These are phyloP conservation scores for Pythium coloratum DNA, from an alignment of 352 stramenopile genomes.

Conservation along the genomic window DNA sequence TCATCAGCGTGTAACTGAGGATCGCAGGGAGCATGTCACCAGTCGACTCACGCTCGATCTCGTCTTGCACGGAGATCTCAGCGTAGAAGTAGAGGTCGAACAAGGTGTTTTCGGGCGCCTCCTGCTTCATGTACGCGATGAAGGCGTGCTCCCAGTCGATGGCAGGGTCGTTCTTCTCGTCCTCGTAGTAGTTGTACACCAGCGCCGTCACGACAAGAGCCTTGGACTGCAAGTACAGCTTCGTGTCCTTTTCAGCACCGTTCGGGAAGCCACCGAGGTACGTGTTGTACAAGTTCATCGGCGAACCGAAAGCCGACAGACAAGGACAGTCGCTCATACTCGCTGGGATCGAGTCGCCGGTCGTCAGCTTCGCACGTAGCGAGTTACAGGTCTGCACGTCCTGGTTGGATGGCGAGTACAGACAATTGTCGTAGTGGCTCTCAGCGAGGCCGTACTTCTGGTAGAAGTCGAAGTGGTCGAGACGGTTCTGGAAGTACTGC, in stretches of 20 bases:
- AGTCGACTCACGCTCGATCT: slow-evolving; percentile 55
- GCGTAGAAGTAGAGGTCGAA: slow-evolving; percentile 71
- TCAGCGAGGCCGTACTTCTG: slow-evolving; percentile 42
- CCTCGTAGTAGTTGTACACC: slow-evolving; percentile 55
- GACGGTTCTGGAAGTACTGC: slow-evolving; percentile 66
- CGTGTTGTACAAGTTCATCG: slow-evolving; percentile 58
- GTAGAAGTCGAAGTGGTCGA: slow-evolving; percentile 63
- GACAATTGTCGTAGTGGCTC: slow-evolving; percentile 43
- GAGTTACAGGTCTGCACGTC: slow-evolving; percentile 50
- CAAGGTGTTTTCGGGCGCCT: slow-evolving; percentile 43
- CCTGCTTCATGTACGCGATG: slow-evolving; percentile 58
- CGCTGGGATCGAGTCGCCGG: slow-evolving; percentile 37
- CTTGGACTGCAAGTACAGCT: slow-evolving; percentile 43
- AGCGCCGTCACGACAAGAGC: slow-evolving; percentile 45
- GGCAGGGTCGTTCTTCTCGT: slow-evolving; percentile 38
- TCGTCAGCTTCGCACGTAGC: slow-evolving; percentile 32
- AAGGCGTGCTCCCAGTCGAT: slow-evolving; percentile 70
- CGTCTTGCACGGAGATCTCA: slow-evolving; percentile 56
- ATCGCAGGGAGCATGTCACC: slow-evolving; percentile 45
- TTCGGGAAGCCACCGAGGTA: slow-evolving; percentile 50
- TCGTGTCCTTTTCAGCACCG: slow-evolving; percentile 27
- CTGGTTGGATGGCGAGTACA: slow-evolving; percentile 40
- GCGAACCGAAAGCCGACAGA: slow-evolving; percentile 53
- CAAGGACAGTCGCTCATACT: slow-evolving; percentile 71
- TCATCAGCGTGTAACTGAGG: slow-evolving; percentile 65